phyloP scores from a whole-genome alignment of 169 alveolate genomes.

The Theileria parva region DNA sequence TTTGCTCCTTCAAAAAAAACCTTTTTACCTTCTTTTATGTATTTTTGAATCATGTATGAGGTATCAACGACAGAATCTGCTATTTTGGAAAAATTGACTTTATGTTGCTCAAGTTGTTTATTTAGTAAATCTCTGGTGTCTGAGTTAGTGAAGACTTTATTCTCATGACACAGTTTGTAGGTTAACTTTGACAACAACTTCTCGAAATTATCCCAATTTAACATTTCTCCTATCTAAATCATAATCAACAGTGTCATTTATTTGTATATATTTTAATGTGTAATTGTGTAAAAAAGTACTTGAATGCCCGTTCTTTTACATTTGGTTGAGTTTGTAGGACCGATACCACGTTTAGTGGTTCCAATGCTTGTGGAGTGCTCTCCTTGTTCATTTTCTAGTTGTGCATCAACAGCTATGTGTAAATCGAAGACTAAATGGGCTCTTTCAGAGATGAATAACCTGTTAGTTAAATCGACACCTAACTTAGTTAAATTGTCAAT shows the following conservation, averaged over 20 bases:
- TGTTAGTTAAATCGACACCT: conserved; percentile 64
- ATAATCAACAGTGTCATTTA: conserved; percentile 14
- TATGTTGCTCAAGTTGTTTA: conserved; percentile 77
- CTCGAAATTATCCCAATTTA: conserved; percentile 51
- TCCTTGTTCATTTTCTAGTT: conserved; percentile 65
- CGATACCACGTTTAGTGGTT: conserved; percentile 93
- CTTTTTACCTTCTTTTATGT: conserved; percentile 67
- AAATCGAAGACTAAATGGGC: conserved; percentile 88
- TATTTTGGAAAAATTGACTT: conserved; percentile 72
- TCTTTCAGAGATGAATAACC: conserved; percentile 86
- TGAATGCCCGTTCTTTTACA: conserved; percentile 87
- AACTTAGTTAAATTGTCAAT: conserved; percentile 27
- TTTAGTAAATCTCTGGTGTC: conserved; percentile 67
- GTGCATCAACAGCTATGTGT: conserved; percentile 75
- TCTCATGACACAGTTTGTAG: conserved; percentile 1
- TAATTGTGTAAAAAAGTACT: conserved; percentile 81
- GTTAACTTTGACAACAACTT: conserved; percentile 5
- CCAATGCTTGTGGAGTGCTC: conserved; percentile 79
- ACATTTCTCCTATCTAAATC: conserved; percentile 39
- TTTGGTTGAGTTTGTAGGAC: conserved; percentile 92
- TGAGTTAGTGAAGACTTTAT: conserved; percentile 29
- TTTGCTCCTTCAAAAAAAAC: conserved; percentile 74
- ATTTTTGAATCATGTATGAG: conserved; percentile 67
- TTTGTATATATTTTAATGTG: conserved; percentile 41
- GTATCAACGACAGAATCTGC: conserved; percentile 84